Evolutionary conservation across 2,329 filamentous ascomycete genomes (phyloP).

Genomic region (Epichloe amarillans): DNA sequence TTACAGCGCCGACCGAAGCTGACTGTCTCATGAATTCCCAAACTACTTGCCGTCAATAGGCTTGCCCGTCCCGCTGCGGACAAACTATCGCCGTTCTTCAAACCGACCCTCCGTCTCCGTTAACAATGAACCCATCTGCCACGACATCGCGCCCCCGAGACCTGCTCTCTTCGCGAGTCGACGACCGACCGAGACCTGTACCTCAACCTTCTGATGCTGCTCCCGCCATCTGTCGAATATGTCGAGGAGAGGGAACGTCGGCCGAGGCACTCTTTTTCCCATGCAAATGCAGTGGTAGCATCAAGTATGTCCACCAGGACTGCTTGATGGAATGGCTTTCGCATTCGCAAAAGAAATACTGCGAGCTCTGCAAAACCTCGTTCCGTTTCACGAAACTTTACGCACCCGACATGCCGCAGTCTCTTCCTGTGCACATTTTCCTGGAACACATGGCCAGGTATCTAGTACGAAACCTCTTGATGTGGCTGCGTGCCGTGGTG

Average conservation of each 20-base stretch:
- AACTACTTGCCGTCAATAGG: conserved; percentile 3
- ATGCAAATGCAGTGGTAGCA: conserved; percentile 97
- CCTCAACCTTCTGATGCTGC: conserved; percentile 19
- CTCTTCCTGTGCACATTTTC: conserved; percentile 70
- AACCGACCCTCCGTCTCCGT: neutral
- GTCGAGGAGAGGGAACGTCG: conserved; percentile 70
- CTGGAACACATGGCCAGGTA: conserved; percentile 65
- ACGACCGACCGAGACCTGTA: conserved; percentile 8
- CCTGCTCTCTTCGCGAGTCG: conserved; percentile 11
- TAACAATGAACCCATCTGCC: conserved; percentile 3
- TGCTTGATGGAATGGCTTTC: conserved; percentile 98
- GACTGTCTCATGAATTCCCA: conserved; percentile 4
- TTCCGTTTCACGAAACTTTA: conserved; percentile 98
- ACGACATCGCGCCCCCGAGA: neutral
- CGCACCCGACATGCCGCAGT: conserved; percentile 80
- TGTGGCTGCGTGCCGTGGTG: conserved; percentile 65
- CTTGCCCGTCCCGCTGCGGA: conserved; percentile 3
- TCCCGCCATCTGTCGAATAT: conserved; percentile 89
- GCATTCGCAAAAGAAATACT: conserved; percentile 98
- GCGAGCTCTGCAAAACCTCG: conserved; percentile 96
- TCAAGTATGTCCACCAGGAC: conserved; percentile 96
- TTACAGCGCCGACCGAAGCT: neutral
- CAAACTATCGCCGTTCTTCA: conserved; percentile 6
- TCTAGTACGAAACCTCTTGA: conserved; percentile 53
- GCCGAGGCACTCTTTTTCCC: conserved; percentile 90